These are phyloP conservation scores for Populus deltoides DNA, from an alignment of 345 rosid genomes.

Conservation along the genomic window DNA sequence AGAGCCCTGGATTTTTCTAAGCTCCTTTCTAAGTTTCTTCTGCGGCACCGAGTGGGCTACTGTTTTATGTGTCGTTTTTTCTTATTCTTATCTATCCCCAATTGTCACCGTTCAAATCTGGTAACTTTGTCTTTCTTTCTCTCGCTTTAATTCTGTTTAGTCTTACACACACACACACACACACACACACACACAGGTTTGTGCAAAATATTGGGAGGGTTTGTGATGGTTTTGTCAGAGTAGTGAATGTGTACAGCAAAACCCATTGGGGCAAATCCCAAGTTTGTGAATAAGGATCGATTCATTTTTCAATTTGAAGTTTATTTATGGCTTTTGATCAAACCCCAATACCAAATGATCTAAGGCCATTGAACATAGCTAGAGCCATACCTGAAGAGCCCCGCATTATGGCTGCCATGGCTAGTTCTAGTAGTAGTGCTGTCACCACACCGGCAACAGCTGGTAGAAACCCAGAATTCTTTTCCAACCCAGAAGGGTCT, in stretches of 20 bases:
- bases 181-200: background rate
- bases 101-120: constrained; percentile 20
- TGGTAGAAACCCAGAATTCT: constrained; percentile 36
- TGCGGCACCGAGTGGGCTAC: constrained; percentile 23
- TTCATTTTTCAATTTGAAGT: constrained; percentile 2
- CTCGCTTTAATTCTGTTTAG: background rate
- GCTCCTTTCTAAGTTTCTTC: background rate
- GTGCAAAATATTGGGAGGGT: constrained; percentile 5
- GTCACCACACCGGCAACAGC: background rate
- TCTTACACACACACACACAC: no score
- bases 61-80: background rate
- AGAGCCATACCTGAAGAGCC: constrained; percentile 44
- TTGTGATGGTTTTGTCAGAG: constrained; percentile 1
- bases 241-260: constrained; percentile 7
- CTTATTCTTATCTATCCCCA: background rate
- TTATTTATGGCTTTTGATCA: constrained; percentile 63
- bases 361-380: constrained; percentile 42
- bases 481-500: constrained; percentile 30
- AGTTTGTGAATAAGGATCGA: constrained; percentile 11
- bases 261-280: constrained; percentile 22
- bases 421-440: background rate
- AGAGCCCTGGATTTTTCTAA: constrained; percentile 19
- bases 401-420: constrained; percentile 31
- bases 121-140: constrained; percentile 7
- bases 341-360: constrained; percentile 43